Percentiles rank a stretch among this genome's conserved stretches.
Evolutionary conservation across 2,329 filamentous ascomycete species (phyloP).

Genomic region (Nemania sp.): DNA sequence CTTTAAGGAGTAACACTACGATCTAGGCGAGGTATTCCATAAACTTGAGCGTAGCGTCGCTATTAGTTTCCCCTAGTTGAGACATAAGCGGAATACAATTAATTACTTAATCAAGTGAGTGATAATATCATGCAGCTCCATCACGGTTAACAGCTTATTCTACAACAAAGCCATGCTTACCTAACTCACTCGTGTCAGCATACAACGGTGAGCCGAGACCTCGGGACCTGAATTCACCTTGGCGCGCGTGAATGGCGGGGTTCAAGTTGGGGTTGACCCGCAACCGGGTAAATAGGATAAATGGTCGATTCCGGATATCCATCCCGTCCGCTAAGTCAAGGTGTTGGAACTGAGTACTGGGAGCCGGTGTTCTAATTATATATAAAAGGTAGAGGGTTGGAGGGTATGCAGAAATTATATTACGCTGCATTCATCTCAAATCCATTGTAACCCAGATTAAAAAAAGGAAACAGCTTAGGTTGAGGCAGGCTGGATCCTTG

Average conservation of each 20-base stretch:
- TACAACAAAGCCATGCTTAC: background rate
- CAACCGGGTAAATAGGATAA: slow-evolving; percentile 56
- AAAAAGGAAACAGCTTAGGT: background rate
- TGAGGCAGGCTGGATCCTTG: background rate
- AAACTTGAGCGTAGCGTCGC: too few relatives aligned
- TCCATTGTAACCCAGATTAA: slow-evolving; percentile 6
- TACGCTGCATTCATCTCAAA: background rate
- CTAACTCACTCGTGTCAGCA: background rate
- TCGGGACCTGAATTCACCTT: slow-evolving; percentile 4
- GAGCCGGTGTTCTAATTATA: slow-evolving; percentile 8
- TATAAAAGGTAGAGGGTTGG: slow-evolving; percentile 15
- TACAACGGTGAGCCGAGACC: slow-evolving; percentile 9
- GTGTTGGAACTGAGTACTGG: background rate
- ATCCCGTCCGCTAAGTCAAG: background rate
- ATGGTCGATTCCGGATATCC: slow-evolving; percentile 41
- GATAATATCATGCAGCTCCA: background rate
- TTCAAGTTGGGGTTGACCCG: slow-evolving; percentile 31
- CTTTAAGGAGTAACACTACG: too few relatives aligned
- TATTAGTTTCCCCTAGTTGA: too few relatives aligned
- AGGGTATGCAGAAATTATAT: background rate
- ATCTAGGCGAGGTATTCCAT: too few relatives aligned
- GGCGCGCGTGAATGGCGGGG: slow-evolving; percentile 12
- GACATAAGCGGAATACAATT: too few relatives aligned
- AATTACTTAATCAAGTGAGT: too few relatives aligned
- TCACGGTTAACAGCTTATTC: too few relatives aligned